These are phyloP conservation scores for Tolypocladium endophyticum DNA, from an alignment of 2,329 filamentous ascomycete species.

Conservation along the genomic window DNA sequence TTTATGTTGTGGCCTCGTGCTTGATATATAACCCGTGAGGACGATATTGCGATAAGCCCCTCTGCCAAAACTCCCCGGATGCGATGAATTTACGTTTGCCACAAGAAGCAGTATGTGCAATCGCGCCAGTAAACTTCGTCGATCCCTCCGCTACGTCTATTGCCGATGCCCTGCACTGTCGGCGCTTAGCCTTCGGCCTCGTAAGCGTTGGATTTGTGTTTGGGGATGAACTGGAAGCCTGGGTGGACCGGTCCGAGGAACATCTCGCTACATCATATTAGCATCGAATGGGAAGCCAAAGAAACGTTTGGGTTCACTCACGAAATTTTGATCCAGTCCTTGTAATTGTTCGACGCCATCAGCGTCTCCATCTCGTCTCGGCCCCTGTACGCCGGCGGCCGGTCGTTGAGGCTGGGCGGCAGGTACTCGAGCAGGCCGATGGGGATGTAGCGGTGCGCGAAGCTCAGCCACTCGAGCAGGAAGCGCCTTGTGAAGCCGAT, in stretches of 20 bases:
- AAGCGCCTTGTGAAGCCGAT: conserved; percentile 86
- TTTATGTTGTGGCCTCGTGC: background rate
- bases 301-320: conserved; percentile 34
- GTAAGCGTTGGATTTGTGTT: conserved; percentile 93
- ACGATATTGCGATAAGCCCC: background rate
- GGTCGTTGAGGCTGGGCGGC: conserved; percentile 79
- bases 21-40: background rate
- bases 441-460: conserved; percentile 84
- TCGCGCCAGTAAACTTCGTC: background rate
- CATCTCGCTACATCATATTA: conserved; percentile 63
- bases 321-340: conserved; percentile 98
- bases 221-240: conserved; percentile 89
- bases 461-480: conserved; percentile 91
- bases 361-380: conserved; percentile 91
- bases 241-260: conserved; percentile 86
- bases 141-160: background rate
- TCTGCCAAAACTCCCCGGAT: background rate
- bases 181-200: conserved; percentile 56
- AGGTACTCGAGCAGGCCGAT: conserved; percentile 80
- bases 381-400: conserved; percentile 74
- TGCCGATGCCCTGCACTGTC: background rate
- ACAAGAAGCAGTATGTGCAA: background rate
- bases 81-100: background rate
- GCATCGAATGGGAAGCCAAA: background rate
- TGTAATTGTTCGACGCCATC: conserved; percentile 80